These are phyloP conservation scores for Pseudopyrenochaeta lycopersici DNA, from an alignment of 2,329 filamentous ascomycete species.

Conservation along the genomic window DNA sequence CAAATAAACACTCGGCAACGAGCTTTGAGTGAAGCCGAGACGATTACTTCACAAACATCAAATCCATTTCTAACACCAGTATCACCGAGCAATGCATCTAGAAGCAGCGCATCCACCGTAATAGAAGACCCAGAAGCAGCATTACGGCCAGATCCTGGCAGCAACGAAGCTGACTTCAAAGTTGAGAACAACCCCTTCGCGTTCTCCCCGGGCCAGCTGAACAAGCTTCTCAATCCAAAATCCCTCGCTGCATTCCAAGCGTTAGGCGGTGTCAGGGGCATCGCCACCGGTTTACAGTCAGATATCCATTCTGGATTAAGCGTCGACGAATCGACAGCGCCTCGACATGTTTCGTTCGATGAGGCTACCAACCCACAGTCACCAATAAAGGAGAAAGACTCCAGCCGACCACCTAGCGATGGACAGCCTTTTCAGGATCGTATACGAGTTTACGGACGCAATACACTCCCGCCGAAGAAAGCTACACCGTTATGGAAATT, in stretches of 20 bases:
- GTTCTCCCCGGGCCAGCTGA: slow-evolving; percentile 63
- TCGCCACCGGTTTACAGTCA: slow-evolving; percentile 62
- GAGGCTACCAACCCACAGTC: slow-evolving; percentile 57
- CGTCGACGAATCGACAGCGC: slow-evolving; percentile 58
- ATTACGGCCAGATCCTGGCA: slow-evolving; percentile 34
- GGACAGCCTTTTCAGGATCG: slow-evolving; percentile 61
- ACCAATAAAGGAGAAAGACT: slow-evolving; percentile 27
- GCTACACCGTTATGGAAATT: slow-evolving; percentile 67
- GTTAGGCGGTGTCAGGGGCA: slow-evolving; percentile 64
- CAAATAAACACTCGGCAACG: slow-evolving; percentile 38
- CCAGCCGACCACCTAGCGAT: slow-evolving; percentile 19
- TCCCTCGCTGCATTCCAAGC: slow-evolving; percentile 59
- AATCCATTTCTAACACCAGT: slow-evolving; percentile 35
- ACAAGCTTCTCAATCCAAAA: slow-evolving; percentile 63
- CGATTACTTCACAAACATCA: slow-evolving; percentile 33
- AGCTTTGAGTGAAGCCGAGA: slow-evolving; percentile 34
- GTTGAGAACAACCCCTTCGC: slow-evolving; percentile 60
- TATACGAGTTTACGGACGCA: slow-evolving; percentile 68
- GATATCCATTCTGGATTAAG: slow-evolving; percentile 60
- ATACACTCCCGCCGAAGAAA: slow-evolving; percentile 71
- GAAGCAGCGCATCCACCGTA: slow-evolving; percentile 27
- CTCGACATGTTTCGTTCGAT: slow-evolving; percentile 59
- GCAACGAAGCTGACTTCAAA: slow-evolving; percentile 34
- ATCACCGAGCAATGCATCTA: slow-evolving; percentile 34
- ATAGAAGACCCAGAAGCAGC: slow-evolving; percentile 41